phyloP scores from a whole-genome alignment of 768 basidiomycete species.

The Cyathus striatus region DNA sequence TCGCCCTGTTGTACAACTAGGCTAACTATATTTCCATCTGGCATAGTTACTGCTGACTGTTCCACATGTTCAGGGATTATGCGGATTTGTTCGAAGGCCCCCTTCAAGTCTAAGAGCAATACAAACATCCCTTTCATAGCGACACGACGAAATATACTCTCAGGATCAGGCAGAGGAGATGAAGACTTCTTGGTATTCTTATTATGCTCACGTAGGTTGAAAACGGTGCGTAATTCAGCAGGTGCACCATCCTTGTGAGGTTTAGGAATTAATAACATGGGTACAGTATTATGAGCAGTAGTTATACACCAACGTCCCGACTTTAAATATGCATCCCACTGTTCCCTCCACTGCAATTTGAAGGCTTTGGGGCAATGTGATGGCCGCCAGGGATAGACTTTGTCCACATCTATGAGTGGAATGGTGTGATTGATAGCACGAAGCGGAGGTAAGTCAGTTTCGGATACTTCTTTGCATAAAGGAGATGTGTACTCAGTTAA shows the following conservation, averaged over 20 bases:
- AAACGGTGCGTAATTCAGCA: slow-evolving; percentile 22
- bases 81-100: slow-evolving; percentile 35
- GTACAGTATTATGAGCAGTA: slow-evolving; percentile 23
- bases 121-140: slow-evolving; percentile 17
- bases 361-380: no score
- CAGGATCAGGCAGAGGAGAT: no score
- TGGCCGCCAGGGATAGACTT: slow-evolving; percentile 14
- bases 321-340: slow-evolving; percentile 17
- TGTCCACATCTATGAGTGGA: slow-evolving; percentile 16
- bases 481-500: no score
- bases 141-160: slow-evolving; percentile 26
- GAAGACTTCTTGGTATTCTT: slow-evolving; percentile 25
- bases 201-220: slow-evolving; percentile 29
- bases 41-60: no score
- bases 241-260: slow-evolving; percentile 9
- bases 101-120: slow-evolving; percentile 30
- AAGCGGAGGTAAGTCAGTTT: slow-evolving; percentile 18
- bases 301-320: slow-evolving; percentile 21
- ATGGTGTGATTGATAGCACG: slow-evolving; percentile 19
- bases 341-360: slow-evolving; percentile 16
- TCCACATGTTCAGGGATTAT: no score
- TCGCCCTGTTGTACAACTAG: no score
- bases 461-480: no score
- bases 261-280: slow-evolving; percentile 29
- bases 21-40: no score